Conservation (phyloP, 1,139 yeast genomes). For the Kodamaea sp. region DNA sequence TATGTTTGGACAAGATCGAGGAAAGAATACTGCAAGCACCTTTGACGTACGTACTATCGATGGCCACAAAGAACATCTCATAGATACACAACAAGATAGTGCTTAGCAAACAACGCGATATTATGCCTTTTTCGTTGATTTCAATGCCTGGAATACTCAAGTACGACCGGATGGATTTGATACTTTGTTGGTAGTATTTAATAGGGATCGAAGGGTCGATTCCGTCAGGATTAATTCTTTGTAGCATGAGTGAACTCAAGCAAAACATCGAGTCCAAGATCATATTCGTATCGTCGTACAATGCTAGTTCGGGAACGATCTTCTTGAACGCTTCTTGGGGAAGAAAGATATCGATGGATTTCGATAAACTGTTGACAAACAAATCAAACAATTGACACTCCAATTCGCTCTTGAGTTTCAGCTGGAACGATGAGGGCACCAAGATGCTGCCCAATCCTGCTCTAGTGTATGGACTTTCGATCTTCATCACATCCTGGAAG, state of each 20-base stretch:
- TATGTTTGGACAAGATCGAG: conserved; percentile 26
- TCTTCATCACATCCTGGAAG: conserved; percentile 26
- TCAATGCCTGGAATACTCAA: conserved; percentile 27
- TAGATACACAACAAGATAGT: conserved; percentile 40
- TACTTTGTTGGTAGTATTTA: conserved; percentile 39
- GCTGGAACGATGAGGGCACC: conserved; percentile 11
- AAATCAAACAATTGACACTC: conserved; percentile 36
- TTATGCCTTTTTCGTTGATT: conserved; percentile 27
- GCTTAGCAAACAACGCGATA: conserved; percentile 38
- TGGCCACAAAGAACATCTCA: conserved; percentile 40
- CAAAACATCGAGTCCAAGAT: conserved; percentile 37
- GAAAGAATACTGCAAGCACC: conserved; percentile 37
- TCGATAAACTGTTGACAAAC: conserved; percentile 31
- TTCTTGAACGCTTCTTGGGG: conserved; percentile 30
- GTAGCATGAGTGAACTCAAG: conserved; percentile 36
- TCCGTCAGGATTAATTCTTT: conserved; percentile 28
- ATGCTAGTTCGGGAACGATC: conserved; percentile 37
- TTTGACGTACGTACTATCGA: conserved; percentile 37
- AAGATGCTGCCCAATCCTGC: conserved; percentile 2
- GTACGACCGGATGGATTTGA: conserved; percentile 32
- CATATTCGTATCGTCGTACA: conserved; percentile 40
- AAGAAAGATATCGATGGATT: conserved; percentile 33
- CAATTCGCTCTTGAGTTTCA: conserved; percentile 22
- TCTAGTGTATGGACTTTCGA: conserved; percentile 14
- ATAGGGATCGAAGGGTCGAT: conserved; percentile 34